phyloP scores from a whole-genome alignment of 2,329 filamentous ascomycete species.

The Ceratocystis papillata region DNA sequence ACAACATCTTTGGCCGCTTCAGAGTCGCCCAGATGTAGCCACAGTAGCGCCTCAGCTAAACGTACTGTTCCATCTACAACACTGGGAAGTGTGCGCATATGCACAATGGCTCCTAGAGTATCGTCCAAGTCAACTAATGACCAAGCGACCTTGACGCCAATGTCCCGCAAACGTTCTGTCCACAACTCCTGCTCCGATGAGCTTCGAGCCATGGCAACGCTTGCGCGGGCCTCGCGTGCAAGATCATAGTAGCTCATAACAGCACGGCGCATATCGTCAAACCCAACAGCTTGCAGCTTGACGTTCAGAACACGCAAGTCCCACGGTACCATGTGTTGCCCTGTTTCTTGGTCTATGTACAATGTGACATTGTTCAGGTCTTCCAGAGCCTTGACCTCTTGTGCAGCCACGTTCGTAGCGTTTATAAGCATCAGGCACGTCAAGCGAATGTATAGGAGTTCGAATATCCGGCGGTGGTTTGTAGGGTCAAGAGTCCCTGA shows the following conservation, averaged over 20 bases:
- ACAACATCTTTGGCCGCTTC: constrained; percentile 52
- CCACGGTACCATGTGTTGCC: constrained; percentile 70
- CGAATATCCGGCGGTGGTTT: constrained; percentile 58
- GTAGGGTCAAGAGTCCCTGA: constrained; percentile 41
- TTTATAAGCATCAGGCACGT: constrained; percentile 73
- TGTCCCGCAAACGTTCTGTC: constrained; percentile 59
- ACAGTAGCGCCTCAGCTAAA: constrained; percentile 53
- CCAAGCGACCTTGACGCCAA: constrained; percentile 57
- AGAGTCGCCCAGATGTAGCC: constrained; percentile 68
- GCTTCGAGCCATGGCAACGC: constrained; percentile 39
- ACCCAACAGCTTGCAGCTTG: constrained; percentile 73
- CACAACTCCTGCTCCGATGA: constrained; percentile 53
- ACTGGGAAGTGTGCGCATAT: constrained; percentile 51
- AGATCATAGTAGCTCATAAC: constrained; percentile 89
- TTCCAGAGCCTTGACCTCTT: constrained; percentile 54
- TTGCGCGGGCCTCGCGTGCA: constrained; percentile 60
- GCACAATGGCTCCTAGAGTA: constrained; percentile 62
- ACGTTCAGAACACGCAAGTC: constrained; percentile 71
- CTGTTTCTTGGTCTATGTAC: constrained; percentile 46
- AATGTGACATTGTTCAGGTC: constrained; percentile 47
- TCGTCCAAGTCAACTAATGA: constrained; percentile 81
- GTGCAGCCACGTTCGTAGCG: constrained; percentile 55
- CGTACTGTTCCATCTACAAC: constrained; percentile 35
- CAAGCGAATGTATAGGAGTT: constrained; percentile 68
- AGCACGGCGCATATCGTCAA: constrained; percentile 69